These are phyloP conservation scores for Zoysia japonica DNA, from an alignment of 176 grass and related monocot genomes.

Conservation along the genomic window DNA sequence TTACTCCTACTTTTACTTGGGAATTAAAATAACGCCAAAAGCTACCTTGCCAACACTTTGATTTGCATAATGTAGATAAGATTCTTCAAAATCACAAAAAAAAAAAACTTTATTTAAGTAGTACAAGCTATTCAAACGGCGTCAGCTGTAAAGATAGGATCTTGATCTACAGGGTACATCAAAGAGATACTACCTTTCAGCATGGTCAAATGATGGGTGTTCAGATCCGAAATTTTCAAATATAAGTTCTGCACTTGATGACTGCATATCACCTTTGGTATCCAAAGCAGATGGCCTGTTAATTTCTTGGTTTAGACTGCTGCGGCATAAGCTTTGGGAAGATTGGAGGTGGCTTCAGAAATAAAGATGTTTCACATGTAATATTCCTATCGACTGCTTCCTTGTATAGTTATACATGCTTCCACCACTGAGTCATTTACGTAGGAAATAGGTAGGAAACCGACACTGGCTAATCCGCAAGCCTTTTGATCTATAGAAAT, in stretches of 20 bases:
- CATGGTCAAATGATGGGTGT: conserved; percentile 40
- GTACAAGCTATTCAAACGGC: neutral
- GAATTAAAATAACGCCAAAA: neutral
- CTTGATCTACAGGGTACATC: neutral
- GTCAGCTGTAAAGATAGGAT: neutral
- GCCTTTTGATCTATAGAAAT: conserved; percentile 40
- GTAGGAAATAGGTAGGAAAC: conserved; percentile 66
- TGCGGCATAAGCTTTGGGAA: conserved; percentile 55
- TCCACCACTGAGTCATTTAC: conserved; percentile 30
- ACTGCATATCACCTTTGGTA: conserved; percentile 30
- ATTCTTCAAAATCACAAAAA: neutral
- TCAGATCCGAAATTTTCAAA: conserved; percentile 95
- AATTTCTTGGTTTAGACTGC: conserved; percentile 32
- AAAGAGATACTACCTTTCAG: neutral
- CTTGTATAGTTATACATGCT: neutral
- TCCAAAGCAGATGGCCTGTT: conserved; percentile 14
- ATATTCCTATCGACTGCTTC: conserved; percentile 9
- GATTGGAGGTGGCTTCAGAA: conserved; percentile 41
- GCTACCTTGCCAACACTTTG: neutral
- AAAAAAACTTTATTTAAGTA: neutral
- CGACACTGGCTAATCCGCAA: conserved; percentile 35
- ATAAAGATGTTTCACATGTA: conserved; percentile 32
- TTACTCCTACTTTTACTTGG: neutral
- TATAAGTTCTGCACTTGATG: conserved; percentile 48
- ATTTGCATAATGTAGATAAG: neutral